phyloP scores from a whole-genome alignment of 345 rosid species.

The Hibiscus syriacus region DNA sequence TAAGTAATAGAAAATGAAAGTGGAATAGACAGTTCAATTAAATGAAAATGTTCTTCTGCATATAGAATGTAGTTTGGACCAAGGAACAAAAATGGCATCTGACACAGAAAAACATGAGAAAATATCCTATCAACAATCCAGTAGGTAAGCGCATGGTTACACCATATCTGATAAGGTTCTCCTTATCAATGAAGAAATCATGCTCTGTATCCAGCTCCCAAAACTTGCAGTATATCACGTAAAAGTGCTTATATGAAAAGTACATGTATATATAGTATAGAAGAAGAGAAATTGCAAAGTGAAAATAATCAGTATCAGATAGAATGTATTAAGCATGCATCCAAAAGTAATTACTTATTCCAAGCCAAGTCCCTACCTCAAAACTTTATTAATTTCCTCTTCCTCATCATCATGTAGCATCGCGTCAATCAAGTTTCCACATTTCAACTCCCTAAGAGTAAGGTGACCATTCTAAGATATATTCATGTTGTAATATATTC shows the following conservation, averaged over 20 bases:
- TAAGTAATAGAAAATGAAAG: background rate
- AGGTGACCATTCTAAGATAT: slow-evolving; percentile 84
- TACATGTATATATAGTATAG: slow-evolving; percentile 44
- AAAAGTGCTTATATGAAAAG: slow-evolving; percentile 93
- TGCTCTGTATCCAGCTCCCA: slow-evolving; percentile 99
- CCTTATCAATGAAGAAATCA: slow-evolving; percentile 93
- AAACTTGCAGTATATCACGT: slow-evolving; percentile 96
- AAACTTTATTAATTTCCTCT: slow-evolving; percentile 94
- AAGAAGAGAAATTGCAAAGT: background rate
- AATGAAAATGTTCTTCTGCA: background rate
- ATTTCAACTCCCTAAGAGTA: slow-evolving; percentile 83
- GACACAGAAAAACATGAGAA: slow-evolving; percentile 63
- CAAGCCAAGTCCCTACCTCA: slow-evolving; percentile 49
- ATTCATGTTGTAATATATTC: slow-evolving; percentile 91
- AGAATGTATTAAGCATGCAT: background rate
- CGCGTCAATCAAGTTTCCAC: slow-evolving; percentile 81
- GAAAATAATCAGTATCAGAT: background rate
- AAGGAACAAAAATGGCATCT: slow-evolving; percentile 7
- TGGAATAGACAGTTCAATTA: background rate
- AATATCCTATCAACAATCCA: slow-evolving; percentile 87
- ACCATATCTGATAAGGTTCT: slow-evolving; percentile 95
- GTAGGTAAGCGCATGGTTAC: slow-evolving; percentile 93
- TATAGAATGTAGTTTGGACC: background rate
- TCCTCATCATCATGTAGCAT: slow-evolving; percentile 94
- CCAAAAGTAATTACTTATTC: background rate